Evolutionary conservation across 129 eudicot species (phyloP), one percentile per base, ranked within the genome.

Genomic region (Centrapalus pauciflorus): DNA sequence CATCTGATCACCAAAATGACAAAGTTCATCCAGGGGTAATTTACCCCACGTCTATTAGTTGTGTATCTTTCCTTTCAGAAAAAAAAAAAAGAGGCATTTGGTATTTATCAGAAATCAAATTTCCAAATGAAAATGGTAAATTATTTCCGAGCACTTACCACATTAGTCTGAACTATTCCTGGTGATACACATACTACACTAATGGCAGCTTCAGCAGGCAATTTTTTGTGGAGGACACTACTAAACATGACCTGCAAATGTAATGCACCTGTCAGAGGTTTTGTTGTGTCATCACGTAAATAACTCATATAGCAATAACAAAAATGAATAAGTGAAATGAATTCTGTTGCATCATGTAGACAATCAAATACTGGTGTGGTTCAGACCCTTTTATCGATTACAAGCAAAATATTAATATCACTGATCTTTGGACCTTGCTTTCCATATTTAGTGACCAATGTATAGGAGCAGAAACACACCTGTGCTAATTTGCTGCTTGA

Each of bases 161-260:
- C 96, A 73, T 89, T 89, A 37, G 99, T 93, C 30, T 88, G 95
- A 58, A 93, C 99, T 45, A 93, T 89, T 76, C 99, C 99, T 55
- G 99, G 99, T 28, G 96, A 81, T 43, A 66, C 95, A 78, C 99
- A 93, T 12, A 85, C 72, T 69, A 93, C 92, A 59, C 82, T 88
- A 75, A 93, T 79, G 55, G 96, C 96, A 76, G 96, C 84, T 82
- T 89, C 96, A 35, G 89, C 79, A 62, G 99, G 99, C 73, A 93
- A 60, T 66, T 80, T 79, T 79, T 84, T 88, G 62, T 93, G 94
- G 64, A 93, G 95, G 38, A 88, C 76, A 59, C 86, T 93, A 80
- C 96, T 93, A 80, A 93, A 93, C 99, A 93, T 93, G 19, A 93
- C 82, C 99, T 93, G 93, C 38, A 80, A 30, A 68, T 69, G 8